Evolutionary conservation across 768 basidiomycete genomes (phyloP).

Genomic region (Strobilomyces echinocephalus): DNA sequence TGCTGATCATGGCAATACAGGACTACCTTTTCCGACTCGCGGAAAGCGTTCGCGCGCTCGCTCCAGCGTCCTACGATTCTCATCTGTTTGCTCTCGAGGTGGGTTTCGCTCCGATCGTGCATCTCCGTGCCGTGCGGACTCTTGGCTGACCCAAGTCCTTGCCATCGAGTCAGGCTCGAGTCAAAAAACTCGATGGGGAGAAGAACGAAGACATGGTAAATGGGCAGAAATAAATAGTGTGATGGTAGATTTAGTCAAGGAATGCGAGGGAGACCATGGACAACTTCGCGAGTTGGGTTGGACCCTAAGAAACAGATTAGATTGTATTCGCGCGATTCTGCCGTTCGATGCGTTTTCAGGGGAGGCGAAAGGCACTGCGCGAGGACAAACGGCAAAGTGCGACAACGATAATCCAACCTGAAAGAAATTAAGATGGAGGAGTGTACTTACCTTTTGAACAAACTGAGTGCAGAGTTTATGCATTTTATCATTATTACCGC

Average conservation of each 20-base stretch:
- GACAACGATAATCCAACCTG: too few relatives aligned
- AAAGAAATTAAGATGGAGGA: too few relatives aligned
- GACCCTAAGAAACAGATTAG: too few relatives aligned
- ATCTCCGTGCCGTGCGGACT: not conserved
- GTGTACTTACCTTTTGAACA: too few relatives aligned
- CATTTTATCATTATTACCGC: too few relatives aligned
- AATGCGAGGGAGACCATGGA: not conserved
- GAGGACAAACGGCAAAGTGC: too few relatives aligned
- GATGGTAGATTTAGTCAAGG: not conserved
- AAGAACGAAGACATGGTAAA: not conserved
- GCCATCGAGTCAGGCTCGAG: not conserved
- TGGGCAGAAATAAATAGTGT: not conserved
- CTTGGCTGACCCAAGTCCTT: not conserved
- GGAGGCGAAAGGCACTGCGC: too few relatives aligned
- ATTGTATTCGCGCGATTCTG: too few relatives aligned
- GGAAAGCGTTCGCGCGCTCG: slow-evolving; percentile 65
- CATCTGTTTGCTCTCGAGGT: slow-evolving; percentile 79
- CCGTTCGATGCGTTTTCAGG: too few relatives aligned
- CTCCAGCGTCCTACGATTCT: slow-evolving; percentile 68
- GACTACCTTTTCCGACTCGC: slow-evolving; percentile 85
- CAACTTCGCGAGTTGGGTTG: too few relatives aligned
- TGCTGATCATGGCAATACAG: slow-evolving; percentile 35
- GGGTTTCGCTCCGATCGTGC: slow-evolving; percentile 7
- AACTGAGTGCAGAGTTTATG: too few relatives aligned
- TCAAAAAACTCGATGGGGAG: not conserved